Conservation (phyloP, 371 early-diverging fungal species). For the Massospora cicadina region DNA sequence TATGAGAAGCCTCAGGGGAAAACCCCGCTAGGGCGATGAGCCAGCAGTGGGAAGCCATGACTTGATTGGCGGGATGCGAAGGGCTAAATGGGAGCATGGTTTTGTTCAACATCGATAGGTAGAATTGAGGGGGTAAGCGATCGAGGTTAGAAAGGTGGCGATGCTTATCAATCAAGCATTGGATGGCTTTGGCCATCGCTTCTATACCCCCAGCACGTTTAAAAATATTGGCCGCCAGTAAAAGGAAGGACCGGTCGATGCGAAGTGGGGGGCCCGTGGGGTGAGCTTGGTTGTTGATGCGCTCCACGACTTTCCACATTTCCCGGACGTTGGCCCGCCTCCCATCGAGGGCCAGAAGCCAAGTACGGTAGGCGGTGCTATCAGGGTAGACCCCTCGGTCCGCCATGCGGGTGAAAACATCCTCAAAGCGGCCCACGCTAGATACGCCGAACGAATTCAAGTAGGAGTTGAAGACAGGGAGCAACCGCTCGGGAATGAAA, state of each 20-base stretch:
- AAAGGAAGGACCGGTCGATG: not conserved
- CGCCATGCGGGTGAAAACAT: not conserved
- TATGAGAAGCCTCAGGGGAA: not conserved
- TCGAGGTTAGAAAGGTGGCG: not conserved
- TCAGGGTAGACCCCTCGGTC: not conserved
- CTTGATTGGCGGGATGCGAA: not conserved
- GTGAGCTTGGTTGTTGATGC: not conserved
- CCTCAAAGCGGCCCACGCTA: not conserved
- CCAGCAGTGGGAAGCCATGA: not conserved
- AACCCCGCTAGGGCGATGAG: not conserved
- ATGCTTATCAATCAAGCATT: not conserved
- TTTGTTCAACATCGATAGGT: not conserved
- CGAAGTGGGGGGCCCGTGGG: not conserved
- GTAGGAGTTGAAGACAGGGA: not conserved
- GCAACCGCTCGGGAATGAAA: not conserved
- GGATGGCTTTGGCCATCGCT: not conserved
- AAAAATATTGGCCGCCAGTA: not conserved
- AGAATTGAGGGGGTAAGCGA: not conserved
- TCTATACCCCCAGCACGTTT: not conserved
- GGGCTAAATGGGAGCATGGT: not conserved
- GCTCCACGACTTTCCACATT: not conserved
- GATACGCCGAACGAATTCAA: not conserved
- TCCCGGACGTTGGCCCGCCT: not conserved
- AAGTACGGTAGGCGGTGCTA: not conserved
- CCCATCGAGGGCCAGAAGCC: not conserved